Evolutionary conservation across 768 basidiomycete genomes (phyloP).

Genomic region (Pulveroboletus frians): DNA sequence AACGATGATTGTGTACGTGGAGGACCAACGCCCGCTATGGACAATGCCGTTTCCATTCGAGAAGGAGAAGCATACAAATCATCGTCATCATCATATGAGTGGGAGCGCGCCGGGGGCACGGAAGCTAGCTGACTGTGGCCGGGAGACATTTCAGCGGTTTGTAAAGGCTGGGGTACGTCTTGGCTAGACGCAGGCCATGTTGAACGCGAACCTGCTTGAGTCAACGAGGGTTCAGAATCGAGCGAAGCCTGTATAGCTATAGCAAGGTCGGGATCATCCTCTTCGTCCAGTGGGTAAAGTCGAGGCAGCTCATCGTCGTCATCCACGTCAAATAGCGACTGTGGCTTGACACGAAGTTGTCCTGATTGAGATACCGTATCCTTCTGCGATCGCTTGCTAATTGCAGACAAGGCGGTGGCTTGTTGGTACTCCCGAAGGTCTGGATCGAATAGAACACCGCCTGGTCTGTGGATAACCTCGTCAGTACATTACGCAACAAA

Average conservation of each 20-base stretch:
- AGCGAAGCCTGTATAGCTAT: constrained; percentile 62
- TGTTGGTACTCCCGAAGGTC: constrained; percentile 62
- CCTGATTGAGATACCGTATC: constrained; percentile 24
- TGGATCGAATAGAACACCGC: constrained; percentile 40
- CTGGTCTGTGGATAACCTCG: constrained; percentile 25
- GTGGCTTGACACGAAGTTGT: constrained; percentile 33
- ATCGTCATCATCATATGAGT: constrained; percentile 33
- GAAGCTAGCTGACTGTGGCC: neutral
- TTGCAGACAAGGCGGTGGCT: constrained; percentile 55
- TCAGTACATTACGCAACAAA: constrained; percentile 6
- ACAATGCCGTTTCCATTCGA: constrained; percentile 60
- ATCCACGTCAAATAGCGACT: constrained; percentile 51
- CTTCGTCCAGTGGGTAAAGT: constrained; percentile 27
- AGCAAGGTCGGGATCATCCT: constrained; percentile 54
- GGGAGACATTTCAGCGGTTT: neutral
- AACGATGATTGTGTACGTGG: constrained; percentile 22
- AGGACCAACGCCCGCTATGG: constrained; percentile 58
- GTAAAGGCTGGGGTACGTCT: constrained; percentile 3
- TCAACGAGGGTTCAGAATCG: constrained; percentile 24
- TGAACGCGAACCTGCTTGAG: neutral
- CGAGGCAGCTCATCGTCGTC: constrained; percentile 40
- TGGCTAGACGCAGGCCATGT: constrained; percentile 5
- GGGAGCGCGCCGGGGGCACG: neutral
- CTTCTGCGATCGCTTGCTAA: constrained; percentile 44
- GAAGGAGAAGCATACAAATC: constrained; percentile 49